A percentile compares a stretch with the other conserved stretches of the same genome.
phyloP scores from a whole-genome alignment of 805 yeast species.

The Ogataea saltuana region DNA sequence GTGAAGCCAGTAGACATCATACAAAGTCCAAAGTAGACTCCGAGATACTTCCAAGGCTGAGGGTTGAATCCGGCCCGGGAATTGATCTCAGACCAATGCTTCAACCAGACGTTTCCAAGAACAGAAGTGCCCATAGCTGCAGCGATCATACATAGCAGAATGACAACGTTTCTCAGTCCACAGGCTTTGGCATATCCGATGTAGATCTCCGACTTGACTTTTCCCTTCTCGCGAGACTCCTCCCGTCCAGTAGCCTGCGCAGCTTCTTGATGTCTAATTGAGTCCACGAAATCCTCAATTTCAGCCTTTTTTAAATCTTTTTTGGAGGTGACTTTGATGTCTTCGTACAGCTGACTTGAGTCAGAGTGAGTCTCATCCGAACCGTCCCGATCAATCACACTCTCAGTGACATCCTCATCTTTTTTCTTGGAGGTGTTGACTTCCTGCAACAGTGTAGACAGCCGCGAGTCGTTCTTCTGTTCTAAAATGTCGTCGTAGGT shows the following conservation, averaged over 20 bases:
- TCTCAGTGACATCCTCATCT: constrained; percentile 16
- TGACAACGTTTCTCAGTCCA: constrained; percentile 61
- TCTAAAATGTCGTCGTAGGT: constrained; percentile 49
- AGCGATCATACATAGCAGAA: constrained; percentile 58
- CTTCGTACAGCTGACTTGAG: constrained; percentile 30
- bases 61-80: constrained; percentile 71
- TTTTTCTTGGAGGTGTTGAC: constrained; percentile 52
- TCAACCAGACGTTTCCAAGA: constrained; percentile 84
- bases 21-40: constrained; percentile 76
- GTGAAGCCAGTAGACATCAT: constrained; percentile 59
- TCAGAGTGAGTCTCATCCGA: constrained; percentile 20
- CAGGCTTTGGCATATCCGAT: constrained; percentile 84
- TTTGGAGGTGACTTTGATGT: constrained; percentile 36
- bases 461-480: constrained; percentile 44
- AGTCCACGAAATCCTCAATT: constrained; percentile 43
- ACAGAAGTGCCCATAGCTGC: constrained; percentile 62
- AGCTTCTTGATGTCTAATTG: constrained; percentile 37
- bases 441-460: constrained; percentile 57
- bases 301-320: constrained; percentile 64
- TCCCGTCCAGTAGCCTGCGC: constrained; percentile 46
- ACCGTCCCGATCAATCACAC: constrained; percentile 19
- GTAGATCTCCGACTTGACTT: constrained; percentile 88
- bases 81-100: constrained; percentile 95
- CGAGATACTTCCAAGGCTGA: constrained; percentile 65
- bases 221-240: constrained; percentile 90